phyloP scores from a whole-genome alignment of 176 grass and related monocot species.

The Ensete glaucum region DNA sequence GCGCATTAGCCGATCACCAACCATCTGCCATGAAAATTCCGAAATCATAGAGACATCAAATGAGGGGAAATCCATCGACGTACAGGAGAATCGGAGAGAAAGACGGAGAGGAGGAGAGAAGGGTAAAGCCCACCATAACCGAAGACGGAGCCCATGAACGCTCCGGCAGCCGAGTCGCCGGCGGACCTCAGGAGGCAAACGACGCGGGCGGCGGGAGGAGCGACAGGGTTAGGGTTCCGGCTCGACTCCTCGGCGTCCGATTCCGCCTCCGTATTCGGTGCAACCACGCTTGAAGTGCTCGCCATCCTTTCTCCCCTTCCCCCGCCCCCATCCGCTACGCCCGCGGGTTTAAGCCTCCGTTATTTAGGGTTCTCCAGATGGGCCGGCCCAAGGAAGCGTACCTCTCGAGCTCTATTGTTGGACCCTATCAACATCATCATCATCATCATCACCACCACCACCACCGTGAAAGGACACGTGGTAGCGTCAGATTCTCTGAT shows the following conservation, averaged over 20 bases:
- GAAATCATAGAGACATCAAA: not conserved
- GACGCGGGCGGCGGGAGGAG: conserved; percentile 15
- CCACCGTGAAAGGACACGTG: too few species aligned
- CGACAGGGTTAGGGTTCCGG: not conserved
- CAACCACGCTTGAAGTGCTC: not conserved
- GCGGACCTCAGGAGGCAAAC: conserved; percentile 66
- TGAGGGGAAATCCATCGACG: not conserved
- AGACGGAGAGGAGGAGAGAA: not conserved
- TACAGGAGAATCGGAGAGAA: not conserved
- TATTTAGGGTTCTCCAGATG: not conserved
- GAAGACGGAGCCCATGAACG: conserved; percentile 67
- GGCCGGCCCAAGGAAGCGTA: not conserved
- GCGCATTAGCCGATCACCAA: not conserved
- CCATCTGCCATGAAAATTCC: too few species aligned
- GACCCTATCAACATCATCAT: too few species aligned
- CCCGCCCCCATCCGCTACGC: not conserved
- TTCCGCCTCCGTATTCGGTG: not conserved
- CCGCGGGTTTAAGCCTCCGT: not conserved
- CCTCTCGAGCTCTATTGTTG: too few species aligned
- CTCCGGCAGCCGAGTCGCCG: conserved; percentile 63
- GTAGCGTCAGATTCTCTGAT: too few species aligned
- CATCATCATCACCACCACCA: too few species aligned
- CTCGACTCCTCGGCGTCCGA: not conserved
- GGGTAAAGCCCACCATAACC: conserved; percentile 56
- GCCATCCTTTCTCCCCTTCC: not conserved